A percentile compares a stretch with the other conserved stretches of the same genome.
Conservation (phyloP, 2,329 filamentous ascomycete species). For the Coniosporium tulheliwenetii region DNA sequence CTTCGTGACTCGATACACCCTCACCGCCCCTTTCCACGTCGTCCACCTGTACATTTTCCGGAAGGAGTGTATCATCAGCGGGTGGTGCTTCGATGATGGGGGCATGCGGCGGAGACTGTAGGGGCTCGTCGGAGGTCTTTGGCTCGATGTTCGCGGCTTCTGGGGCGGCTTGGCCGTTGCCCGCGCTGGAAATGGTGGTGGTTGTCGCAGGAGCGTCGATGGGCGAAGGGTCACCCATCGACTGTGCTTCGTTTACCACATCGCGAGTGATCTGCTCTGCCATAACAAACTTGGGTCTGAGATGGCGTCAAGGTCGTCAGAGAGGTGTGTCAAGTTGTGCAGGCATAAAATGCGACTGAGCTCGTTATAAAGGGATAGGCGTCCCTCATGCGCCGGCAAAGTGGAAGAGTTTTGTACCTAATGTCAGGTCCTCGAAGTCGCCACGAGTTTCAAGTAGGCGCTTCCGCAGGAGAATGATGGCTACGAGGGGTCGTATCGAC, state of each 20-base stretch:
- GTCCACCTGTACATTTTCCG: too few species aligned
- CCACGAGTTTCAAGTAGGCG: slow-evolving; percentile 21
- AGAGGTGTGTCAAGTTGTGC: too few species aligned
- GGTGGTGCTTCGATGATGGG: too few species aligned
- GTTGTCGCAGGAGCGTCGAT: slow-evolving; percentile 51
- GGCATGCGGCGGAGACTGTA: too few species aligned
- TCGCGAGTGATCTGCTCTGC: slow-evolving; percentile 54
- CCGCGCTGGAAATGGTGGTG: slow-evolving; percentile 36
- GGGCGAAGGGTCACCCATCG: slow-evolving; percentile 46
- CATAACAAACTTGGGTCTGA: slow-evolving; percentile 44
- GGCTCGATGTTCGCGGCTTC: slow-evolving; percentile 3
- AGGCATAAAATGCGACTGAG: too few species aligned
- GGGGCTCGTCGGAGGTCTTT: too few species aligned
- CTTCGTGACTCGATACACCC: too few species aligned
- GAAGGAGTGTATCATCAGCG: too few species aligned
- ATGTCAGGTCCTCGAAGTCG: slow-evolving; percentile 20
- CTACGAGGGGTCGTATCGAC: slow-evolving; percentile 8
- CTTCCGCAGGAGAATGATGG: slow-evolving; percentile 18
- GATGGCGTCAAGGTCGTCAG: too few species aligned
- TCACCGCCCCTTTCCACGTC: too few species aligned
- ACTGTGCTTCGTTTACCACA: slow-evolving; percentile 58
- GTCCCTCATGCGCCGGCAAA: too few species aligned
- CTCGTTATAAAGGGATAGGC: too few species aligned
- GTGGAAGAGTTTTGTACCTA: slow-evolving; percentile 16
- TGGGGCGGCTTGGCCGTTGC: slow-evolving; percentile 27